These are phyloP conservation scores for Ulota crispa DNA, from an alignment of 225 moss, liverwort and hornwort genomes.

Conservation along the genomic window DNA sequence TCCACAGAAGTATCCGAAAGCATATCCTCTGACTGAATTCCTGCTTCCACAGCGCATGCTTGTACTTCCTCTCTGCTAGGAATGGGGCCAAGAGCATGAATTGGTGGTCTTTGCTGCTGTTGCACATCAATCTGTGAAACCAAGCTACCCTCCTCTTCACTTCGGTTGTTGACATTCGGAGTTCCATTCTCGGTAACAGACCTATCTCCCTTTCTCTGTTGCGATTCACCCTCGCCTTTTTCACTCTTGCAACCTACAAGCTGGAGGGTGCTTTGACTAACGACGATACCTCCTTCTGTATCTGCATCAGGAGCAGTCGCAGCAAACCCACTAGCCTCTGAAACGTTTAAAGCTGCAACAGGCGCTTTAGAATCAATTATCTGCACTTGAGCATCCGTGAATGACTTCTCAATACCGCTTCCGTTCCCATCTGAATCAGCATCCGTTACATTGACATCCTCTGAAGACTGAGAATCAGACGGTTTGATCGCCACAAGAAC, in stretches of 20 bases:
- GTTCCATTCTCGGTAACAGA: constrained; percentile 32
- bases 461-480: constrained; percentile 41
- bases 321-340: constrained; percentile 12
- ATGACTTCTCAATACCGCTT: constrained; percentile 30
- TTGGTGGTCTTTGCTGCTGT: constrained; percentile 20
- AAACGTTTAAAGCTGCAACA: constrained; percentile 2
- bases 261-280: constrained; percentile 9
- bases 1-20: constrained; percentile 7
- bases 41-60: constrained; percentile 14
- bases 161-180: constrained; percentile 8
- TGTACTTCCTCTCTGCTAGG: constrained; percentile 24
- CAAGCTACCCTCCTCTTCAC: constrained; percentile 20
- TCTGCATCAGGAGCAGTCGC: constrained; percentile 14
- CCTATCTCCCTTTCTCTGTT: constrained; percentile 23
- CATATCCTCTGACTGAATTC: constrained; percentile 24
- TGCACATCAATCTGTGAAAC: constrained; percentile 30
- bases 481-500: constrained; percentile 32
- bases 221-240: constrained; percentile 21
- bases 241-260: constrained; percentile 26
- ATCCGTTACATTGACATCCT: constrained; percentile 60
- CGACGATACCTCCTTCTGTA: constrained; percentile 12
- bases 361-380: constrained; percentile 8
- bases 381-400: constrained; percentile 1
- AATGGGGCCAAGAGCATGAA: constrained; percentile 10
- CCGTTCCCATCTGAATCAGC: constrained; percentile 33